phyloP scores from a whole-genome alignment of 768 basidiomycete genomes.

The Tulasnella sp. region DNA sequence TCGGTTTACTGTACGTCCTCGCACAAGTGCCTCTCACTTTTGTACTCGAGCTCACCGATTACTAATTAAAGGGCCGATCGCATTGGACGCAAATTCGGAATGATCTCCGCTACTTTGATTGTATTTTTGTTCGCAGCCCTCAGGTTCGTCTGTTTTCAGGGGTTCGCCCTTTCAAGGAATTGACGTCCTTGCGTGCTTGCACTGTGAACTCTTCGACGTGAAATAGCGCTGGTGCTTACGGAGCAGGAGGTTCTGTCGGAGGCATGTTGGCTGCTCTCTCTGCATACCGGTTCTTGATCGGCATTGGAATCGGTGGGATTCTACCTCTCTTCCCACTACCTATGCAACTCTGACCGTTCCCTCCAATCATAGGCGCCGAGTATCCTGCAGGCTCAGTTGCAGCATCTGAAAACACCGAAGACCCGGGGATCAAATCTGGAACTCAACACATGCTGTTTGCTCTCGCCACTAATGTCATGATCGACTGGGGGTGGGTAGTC shows the following conservation, averaged over 20 bases:
- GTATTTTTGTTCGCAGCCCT: constrained; percentile 77
- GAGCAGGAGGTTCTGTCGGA: constrained; percentile 57
- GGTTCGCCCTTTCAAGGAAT: not conserved
- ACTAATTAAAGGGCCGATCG: constrained; percentile 44
- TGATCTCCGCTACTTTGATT: constrained; percentile 79
- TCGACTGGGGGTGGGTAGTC: constrained; percentile 38
- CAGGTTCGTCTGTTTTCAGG: not conserved
- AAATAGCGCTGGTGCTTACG: constrained; percentile 66
- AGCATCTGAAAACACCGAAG: constrained; percentile 84
- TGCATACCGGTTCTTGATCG: constrained; percentile 81
- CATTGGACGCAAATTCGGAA: constrained; percentile 76
- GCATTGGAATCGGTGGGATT: constrained; percentile 63
- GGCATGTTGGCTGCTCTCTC: constrained; percentile 72
- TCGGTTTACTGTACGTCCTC: constrained; percentile 36
- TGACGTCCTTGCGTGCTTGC: not conserved
- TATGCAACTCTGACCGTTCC: constrained; percentile 40
- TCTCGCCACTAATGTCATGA: constrained; percentile 83
- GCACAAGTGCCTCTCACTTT: not conserved
- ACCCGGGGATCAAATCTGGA: constrained; percentile 64
- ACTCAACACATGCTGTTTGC: constrained; percentile 83
- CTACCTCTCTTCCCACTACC: not conserved
- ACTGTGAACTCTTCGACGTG: too few relatives aligned
- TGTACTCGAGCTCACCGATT: not conserved
- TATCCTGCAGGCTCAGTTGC: constrained; percentile 89
- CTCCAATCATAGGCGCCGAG: constrained; percentile 27